Conservation (phyloP, 345 rosid genomes). For the Microthlaspi erraticum region DNA sequence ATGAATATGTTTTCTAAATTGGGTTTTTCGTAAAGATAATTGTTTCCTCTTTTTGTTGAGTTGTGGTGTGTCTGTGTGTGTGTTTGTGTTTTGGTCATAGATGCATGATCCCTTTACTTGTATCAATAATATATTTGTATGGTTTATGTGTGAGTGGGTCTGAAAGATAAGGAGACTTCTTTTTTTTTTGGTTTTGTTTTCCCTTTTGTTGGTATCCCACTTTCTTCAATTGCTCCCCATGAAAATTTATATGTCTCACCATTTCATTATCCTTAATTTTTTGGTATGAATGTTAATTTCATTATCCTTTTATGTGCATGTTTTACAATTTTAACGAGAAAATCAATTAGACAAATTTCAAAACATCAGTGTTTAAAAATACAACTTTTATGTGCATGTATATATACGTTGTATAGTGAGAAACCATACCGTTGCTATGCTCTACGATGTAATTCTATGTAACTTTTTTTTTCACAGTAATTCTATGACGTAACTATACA, state of each 20-base stretch:
- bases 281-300: neutral
- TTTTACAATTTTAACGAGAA: conserved; percentile 16
- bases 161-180: conserved; percentile 38
- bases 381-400: neutral
- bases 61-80: conserved; percentile 23
- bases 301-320: conserved; percentile 27
- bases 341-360: neutral
- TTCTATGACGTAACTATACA: no score
- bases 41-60: conserved; percentile 38
- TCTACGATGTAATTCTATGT: neutral
- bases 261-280: conserved; percentile 19
- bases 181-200: neutral
- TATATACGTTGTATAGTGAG: neutral
- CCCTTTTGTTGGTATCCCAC: conserved; percentile 29
- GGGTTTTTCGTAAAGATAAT: conserved; percentile 25
- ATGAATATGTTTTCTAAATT: conserved; percentile 34
- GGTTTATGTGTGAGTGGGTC: conserved; percentile 37
- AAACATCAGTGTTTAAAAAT: neutral
- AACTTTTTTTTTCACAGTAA: no score
- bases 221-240: conserved; percentile 32
- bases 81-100: conserved; percentile 39
- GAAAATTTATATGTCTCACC: conserved; percentile 32
- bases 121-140: conserved; percentile 29
- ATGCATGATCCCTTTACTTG: conserved; percentile 32
- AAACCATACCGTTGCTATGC: neutral